Evolutionary conservation across 2,329 filamentous ascomycete species (phyloP), one percentile per base, ranked within the genome.

Genomic region (Rhinocladiella similis): DNA sequence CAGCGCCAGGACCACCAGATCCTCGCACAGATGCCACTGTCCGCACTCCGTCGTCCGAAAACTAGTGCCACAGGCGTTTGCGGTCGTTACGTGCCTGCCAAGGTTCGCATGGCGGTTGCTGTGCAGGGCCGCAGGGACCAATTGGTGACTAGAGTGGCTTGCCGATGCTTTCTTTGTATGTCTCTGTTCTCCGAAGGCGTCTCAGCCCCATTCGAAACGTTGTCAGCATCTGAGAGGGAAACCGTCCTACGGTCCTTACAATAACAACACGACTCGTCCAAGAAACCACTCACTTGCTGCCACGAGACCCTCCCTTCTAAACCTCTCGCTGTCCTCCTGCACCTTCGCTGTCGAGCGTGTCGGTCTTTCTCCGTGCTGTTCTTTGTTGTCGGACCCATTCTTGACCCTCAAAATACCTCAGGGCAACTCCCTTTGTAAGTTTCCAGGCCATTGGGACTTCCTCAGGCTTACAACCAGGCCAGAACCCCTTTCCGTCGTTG

Each of bases 371-470:
- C 16, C 38, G 38, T 18, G n/a, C 46, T 42, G 38, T 20, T 13
- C 53, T 38, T 50, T 45, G 29, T 33, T 19, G 18, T 41, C 38
- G n/a, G 5, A 41, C 2, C 38, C 54, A 36, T 51, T 56, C 50
- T 53, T 56, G 22, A 56, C 46, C 41, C 25, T 41, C 29, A 39
- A 42, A 22, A 35, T 47, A 33, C 13, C 25, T 50, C 38, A 38
- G 35, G 35, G 38, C 39, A 47, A n/a, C 13, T 6, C 29, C 20
- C 57, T 62, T 58, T 57, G 53, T 52, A 22, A 33, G 20, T 42
- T 29, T 13, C 18, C 42, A 36, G 19, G 29, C 39, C 6, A 22
- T 14, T 36, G 5, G 27, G 16, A 22, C 35, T 42, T 1, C 35
- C 35, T 43, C 19, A 13, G 14, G 27, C n/a, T 36, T 22, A 43